Evolutionary conservation across 2,329 filamentous ascomycete species (phyloP), one percentile per base, ranked within the genome.

Genomic region (Penicillium fuscoglaucum): DNA sequence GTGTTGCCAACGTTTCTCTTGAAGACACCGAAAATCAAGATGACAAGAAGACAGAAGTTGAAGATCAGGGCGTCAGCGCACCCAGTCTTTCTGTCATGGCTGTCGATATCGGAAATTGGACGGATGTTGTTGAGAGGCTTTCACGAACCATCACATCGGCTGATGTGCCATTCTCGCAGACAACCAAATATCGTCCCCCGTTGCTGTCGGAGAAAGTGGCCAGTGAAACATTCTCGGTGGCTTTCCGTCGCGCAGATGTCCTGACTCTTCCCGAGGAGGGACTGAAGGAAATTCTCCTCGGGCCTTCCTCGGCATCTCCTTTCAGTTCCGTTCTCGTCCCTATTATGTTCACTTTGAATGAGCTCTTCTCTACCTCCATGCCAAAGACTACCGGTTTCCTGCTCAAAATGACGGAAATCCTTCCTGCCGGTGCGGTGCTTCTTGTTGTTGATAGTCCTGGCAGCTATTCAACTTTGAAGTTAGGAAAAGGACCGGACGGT

Each of bases 391-490:
- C 93, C 0, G 79, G 80, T 4, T 88, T 98, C 63, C 80, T 99
- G 0, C 82, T 91, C 4, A 79, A 79, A 0, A 77, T 97, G 19
- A 90, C 89, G 0, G 78, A 83, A 1, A 65, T 77, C 1, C 71
- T 90, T 2, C 76, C 80, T 0, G 59, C 79, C 0, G 88, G 86
- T 0, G 85, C 90, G 2, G 74, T 93, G 40, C 78, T 98, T 1
- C 83, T 98, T 0, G 90, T 98, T 3, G 87, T 97, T 4, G 93
- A 99, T 73, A 96, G 91, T 66, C 91, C 95, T 0, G 95, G 95
- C 0, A 96, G 89, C 74, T 98, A 98, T 75, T 95, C 93, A 0
- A 91, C 92, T 57, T 83, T 96, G 4, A 84, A 84, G 0, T 74
- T 97, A 0, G 88, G 88, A 4, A 82, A 81, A 61, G 66, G 57